phyloP scores from a whole-genome alignment of 2,329 filamentous ascomycete species.

The Dothideomycetes sp. region DNA sequence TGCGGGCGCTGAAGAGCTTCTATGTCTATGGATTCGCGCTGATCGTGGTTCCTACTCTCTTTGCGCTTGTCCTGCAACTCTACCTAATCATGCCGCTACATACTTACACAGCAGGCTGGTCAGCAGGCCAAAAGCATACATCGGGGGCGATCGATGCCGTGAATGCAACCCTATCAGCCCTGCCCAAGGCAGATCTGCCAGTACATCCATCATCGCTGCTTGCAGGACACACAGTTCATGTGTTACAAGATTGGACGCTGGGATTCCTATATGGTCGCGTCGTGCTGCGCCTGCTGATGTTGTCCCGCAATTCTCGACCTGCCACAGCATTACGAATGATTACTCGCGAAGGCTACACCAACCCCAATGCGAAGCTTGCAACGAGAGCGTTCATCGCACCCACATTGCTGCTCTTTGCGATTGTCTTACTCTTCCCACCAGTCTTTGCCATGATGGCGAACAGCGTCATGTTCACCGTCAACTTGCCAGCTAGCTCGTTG shows the following conservation, averaged over 20 bases:
- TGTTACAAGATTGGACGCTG: constrained; percentile 90
- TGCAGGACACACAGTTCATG: constrained; percentile 60
- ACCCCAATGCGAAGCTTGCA: constrained; percentile 67
- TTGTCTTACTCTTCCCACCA: constrained; percentile 56
- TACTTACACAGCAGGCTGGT: constrained; percentile 48
- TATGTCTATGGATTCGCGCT: constrained; percentile 70
- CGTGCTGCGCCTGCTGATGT: constrained; percentile 55
- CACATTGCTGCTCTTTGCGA: constrained; percentile 46
- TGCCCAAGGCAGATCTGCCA: no score
- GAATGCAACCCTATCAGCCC: no score
- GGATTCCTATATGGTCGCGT: constrained; percentile 86
- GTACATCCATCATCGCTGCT: constrained; percentile 21
- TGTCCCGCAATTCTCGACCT: constrained; percentile 58
- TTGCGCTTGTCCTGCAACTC: constrained; percentile 72
- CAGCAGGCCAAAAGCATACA: neutral
- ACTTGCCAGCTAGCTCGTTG: constrained; percentile 6
- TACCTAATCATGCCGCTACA: constrained; percentile 82
- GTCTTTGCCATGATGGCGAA: constrained; percentile 44
- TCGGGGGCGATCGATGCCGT: neutral
- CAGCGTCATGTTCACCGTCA: constrained; percentile 16
- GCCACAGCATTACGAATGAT: constrained; percentile 67
- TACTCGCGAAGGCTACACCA: constrained; percentile 57
- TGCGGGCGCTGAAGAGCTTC: constrained; percentile 40
- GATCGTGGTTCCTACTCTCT: constrained; percentile 69
- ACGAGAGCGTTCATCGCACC: constrained; percentile 84